Conservation (phyloP, 202 grass and related monocot species). For the Carex arenaria region DNA sequence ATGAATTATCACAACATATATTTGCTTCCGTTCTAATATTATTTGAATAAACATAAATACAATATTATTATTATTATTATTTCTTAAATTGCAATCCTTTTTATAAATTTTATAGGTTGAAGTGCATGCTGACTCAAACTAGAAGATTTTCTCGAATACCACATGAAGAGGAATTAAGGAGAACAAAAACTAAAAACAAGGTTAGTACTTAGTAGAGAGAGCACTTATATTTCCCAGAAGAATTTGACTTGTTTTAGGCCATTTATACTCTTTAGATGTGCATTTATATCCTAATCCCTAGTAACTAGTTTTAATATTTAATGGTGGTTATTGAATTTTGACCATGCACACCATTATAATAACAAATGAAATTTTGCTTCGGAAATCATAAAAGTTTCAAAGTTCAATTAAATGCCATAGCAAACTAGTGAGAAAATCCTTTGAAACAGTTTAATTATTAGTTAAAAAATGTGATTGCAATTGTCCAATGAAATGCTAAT, state of each 20-base stretch:
- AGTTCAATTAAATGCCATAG: neutral
- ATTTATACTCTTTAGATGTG: slow-evolving; percentile 14
- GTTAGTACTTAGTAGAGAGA: neutral
- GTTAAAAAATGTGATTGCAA: neutral
- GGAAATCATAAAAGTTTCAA: neutral
- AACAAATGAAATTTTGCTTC: neutral
- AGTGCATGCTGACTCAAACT: slow-evolving; percentile 7
- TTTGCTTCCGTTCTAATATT: neutral
- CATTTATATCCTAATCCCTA: slow-evolving; percentile 4
- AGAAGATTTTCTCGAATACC: slow-evolving; percentile 19
- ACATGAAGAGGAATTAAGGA: slow-evolving; percentile 16
- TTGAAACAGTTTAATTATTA: neutral
- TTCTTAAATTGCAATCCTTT: neutral
- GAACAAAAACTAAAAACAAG: slow-evolving; percentile 31
- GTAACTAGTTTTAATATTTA: slow-evolving; percentile 4
- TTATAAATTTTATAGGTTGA: neutral
- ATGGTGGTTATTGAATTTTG: neutral
- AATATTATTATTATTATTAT: neutral
- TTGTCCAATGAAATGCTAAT: neutral
- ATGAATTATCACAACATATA: neutral
- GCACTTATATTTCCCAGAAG: slow-evolving; percentile 22
- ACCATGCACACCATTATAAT: neutral
- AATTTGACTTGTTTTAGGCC: slow-evolving; percentile 28
- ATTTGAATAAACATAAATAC: neutral
- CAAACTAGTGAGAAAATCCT: neutral